Evolutionary conservation across 768 basidiomycete genomes (phyloP).

Genomic region (Myochromella boudieri): DNA sequence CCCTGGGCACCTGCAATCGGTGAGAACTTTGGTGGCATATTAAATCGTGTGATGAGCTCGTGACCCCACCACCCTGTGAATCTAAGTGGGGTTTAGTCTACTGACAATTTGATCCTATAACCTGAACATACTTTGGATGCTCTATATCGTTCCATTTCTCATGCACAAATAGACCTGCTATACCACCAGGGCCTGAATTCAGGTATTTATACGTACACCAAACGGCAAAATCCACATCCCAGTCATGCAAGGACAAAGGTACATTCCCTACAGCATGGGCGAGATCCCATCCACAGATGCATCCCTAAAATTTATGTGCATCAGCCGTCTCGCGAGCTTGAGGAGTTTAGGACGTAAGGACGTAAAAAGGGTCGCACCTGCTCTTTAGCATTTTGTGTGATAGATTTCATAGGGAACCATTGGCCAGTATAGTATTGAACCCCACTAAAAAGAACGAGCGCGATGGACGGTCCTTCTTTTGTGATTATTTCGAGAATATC

Average conservation of each 20-base stretch:
- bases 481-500: conserved; percentile 82
- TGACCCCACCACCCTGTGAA: conserved; percentile 99
- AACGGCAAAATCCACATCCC: conserved; percentile 95
- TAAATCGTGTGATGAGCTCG: conserved; percentile 81
- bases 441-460: conserved; percentile 90
- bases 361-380: conserved; percentile 50
- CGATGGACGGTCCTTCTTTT: conserved; percentile 72
- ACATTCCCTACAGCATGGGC: conserved; percentile 97
- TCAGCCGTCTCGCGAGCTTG: conserved; percentile 14
- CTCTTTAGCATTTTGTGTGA: conserved; percentile 82
- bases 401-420: conserved; percentile 81
- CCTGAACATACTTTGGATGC: conserved; percentile 56
- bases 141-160: conserved; percentile 70
- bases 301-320: conserved; percentile 58
- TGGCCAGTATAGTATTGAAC: conserved; percentile 99
- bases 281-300: conserved; percentile 93
- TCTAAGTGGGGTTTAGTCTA: conserved; percentile 39
- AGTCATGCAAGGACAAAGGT: conserved; percentile 83
- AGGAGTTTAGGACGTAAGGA: conserved; percentile 11
- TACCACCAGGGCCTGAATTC: conserved; percentile 96
- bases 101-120: conserved; percentile 10
- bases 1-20: conserved; percentile 91
- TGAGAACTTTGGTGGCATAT: conserved; percentile 82
- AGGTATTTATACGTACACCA: conserved; percentile 99
- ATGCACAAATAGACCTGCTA: conserved; percentile 91